These are phyloP conservation scores for Takashimella tepidaria DNA, from an alignment of 1,284 basidiomycete species.

Conservation along the genomic window DNA sequence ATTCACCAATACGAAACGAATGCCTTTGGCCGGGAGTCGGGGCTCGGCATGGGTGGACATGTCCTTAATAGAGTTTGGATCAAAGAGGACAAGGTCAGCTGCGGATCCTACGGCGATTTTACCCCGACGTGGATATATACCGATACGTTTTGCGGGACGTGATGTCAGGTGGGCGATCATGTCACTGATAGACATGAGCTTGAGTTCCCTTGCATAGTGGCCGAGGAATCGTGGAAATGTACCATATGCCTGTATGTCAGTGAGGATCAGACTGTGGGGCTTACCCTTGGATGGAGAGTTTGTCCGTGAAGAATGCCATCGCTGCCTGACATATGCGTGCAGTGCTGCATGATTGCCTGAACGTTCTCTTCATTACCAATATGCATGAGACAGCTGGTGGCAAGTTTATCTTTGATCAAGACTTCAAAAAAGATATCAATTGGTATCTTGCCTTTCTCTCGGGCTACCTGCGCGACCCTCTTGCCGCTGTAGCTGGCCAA, in stretches of 20 bases:
- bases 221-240: slow-evolving; percentile 40
- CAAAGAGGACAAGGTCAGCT: slow-evolving; percentile 44
- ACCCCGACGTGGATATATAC: slow-evolving; percentile 38
- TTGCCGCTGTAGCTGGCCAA: slow-evolving; percentile 20
- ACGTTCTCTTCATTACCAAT: slow-evolving; percentile 47
- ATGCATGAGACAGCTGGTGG: slow-evolving; percentile 43
- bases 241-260: slow-evolving; percentile 32
- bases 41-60: slow-evolving; percentile 36
- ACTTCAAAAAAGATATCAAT: slow-evolving; percentile 39
- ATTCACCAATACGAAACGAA: slow-evolving; percentile 42
- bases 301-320: slow-evolving; percentile 42
- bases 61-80: slow-evolving; percentile 33
- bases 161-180: slow-evolving; percentile 45
- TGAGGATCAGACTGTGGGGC: slow-evolving; percentile 1
- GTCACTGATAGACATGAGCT: slow-evolving; percentile 21
- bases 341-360: slow-evolving; percentile 37
- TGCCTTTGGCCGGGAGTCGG: slow-evolving; percentile 23
- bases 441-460: slow-evolving; percentile 5
- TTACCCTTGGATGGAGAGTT: slow-evolving; percentile 29
- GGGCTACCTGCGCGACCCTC: slow-evolving; percentile 25
- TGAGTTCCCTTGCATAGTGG: slow-evolving; percentile 36
- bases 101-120: slow-evolving; percentile 29
- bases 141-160: slow-evolving; percentile 39
- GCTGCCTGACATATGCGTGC: slow-evolving; percentile 35
- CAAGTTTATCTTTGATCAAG: slow-evolving; percentile 35